Evolutionary conservation across 1,139 yeast species (phyloP).

Genomic region (Pichia sp.): DNA sequence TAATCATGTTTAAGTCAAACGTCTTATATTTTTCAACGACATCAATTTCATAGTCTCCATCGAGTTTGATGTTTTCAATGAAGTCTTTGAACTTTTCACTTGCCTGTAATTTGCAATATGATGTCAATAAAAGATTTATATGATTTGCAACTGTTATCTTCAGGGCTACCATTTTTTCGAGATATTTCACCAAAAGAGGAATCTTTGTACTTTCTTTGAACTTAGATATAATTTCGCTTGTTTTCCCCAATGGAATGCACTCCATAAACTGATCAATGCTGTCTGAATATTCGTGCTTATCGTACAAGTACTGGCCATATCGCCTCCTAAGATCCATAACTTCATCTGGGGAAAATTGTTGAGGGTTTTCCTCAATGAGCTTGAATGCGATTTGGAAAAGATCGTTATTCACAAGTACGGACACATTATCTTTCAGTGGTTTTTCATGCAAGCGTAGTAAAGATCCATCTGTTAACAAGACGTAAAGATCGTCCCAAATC

Average conservation of each 20-base stretch:
- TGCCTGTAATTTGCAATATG: slow-evolving; percentile 73
- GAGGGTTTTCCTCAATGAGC: slow-evolving; percentile 41
- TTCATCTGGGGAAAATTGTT: slow-evolving; percentile 30
- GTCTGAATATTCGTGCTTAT: slow-evolving; percentile 55
- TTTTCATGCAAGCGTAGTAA: slow-evolving; percentile 65
- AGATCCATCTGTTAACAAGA: slow-evolving; percentile 71
- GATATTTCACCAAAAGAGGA: slow-evolving; percentile 53
- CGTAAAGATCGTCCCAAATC: slow-evolving; percentile 49
- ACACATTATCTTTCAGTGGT: slow-evolving; percentile 58
- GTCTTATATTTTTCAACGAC: slow-evolving; percentile 28
- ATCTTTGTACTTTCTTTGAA: slow-evolving; percentile 83
- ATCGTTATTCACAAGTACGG: slow-evolving; percentile 61
- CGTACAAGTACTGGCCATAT: slow-evolving; percentile 68
- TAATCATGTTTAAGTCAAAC: slow-evolving; percentile 66
- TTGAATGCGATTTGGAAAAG: slow-evolving; percentile 67
- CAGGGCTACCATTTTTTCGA: slow-evolving; percentile 48
- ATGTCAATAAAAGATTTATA: slow-evolving; percentile 70
- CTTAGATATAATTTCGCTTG: slow-evolving; percentile 73
- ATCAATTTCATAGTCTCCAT: slow-evolving; percentile 29
- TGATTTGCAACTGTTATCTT: slow-evolving; percentile 65
- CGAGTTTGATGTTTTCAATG: slow-evolving; percentile 37
- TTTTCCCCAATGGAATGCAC: slow-evolving; percentile 39
- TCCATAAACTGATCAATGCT: slow-evolving; percentile 64
- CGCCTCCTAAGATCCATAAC: slow-evolving; percentile 50
- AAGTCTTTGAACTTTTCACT: slow-evolving; percentile 53